Evolutionary conservation across 495 filamentous ascomycete species (phyloP).

Genomic region (Apiosordaria backusii): DNA sequence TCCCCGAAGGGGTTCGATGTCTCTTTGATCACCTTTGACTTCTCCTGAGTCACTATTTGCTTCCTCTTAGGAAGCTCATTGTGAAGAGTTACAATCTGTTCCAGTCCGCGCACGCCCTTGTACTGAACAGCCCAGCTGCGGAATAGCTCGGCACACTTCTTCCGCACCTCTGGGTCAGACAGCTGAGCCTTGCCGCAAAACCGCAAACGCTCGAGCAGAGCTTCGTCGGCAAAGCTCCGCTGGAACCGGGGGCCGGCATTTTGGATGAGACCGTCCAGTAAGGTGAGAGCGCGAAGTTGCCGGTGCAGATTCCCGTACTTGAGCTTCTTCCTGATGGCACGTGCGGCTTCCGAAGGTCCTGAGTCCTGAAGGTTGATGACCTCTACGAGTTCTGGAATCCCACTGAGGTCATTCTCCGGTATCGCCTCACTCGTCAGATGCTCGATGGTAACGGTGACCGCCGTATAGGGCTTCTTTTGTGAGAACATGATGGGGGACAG

Average conservation of each 20-base stretch:
- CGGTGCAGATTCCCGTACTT: slow-evolving; percentile 94
- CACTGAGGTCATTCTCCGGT: slow-evolving; percentile 85
- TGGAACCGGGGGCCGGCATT: slow-evolving; percentile 91
- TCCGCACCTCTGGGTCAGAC: slow-evolving; percentile 78
- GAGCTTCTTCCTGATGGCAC: slow-evolving; percentile 95
- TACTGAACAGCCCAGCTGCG: slow-evolving; percentile 83
- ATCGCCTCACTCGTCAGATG: slow-evolving; percentile 83
- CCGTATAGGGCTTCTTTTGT: slow-evolving; percentile 90
- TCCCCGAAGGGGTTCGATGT: slow-evolving; percentile 62
- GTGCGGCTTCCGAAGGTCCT: slow-evolving; percentile 84
- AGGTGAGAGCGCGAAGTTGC: slow-evolving; percentile 82
- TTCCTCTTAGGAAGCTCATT: slow-evolving; percentile 58
- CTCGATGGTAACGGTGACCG: slow-evolving; percentile 92
- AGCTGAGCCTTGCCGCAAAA: slow-evolving; percentile 80
- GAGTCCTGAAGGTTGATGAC: slow-evolving; percentile 84
- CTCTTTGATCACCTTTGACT: slow-evolving; percentile 76
- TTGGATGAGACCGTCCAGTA: slow-evolving; percentile 91
- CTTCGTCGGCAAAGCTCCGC: slow-evolving; percentile 82
- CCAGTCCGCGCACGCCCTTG: slow-evolving; percentile 76
- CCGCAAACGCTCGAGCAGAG: slow-evolving; percentile 87
- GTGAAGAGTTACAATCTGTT: slow-evolving; percentile 73
- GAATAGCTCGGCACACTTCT: slow-evolving; percentile 83
- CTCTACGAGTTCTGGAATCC: slow-evolving; percentile 91
- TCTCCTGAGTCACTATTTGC: slow-evolving; percentile 60
- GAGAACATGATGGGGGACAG: slow-evolving; percentile 37